Base-by-base conservation (phyloP, 371 early-diverging fungal species). In the Nematocida minor region DNA sequence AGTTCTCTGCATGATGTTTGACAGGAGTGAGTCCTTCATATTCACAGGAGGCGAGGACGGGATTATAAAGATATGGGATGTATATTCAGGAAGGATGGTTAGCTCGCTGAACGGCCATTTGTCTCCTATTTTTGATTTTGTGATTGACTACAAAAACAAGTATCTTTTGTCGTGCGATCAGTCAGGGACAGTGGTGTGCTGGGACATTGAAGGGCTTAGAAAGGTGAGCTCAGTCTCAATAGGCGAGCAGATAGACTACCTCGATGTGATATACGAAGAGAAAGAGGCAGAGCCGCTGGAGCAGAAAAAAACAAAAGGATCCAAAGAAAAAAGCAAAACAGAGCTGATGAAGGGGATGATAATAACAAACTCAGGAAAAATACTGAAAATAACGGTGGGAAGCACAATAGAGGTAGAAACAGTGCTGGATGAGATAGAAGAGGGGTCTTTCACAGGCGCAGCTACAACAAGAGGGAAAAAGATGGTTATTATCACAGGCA, bases 21-120 rank as follows among this genome's bases (percentile, higher is more conserved):
- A 84, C 67, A 66, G 83, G 22, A 79, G 68, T 25, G 66, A 70
- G 36, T 79, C 80, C n/a, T 67, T 82, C 41, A 53, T 82, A 25
- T 79, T 84, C 62, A 68, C 83, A 4, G 83, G 81, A 40, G 79
- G 83, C 27, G 74, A 77, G 62, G 86, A 85, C 67, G 84, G 84
- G 11, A 60, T 85, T 42, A 78, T 85, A 11, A 85, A 85, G 67
- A 36, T 80, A 4, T 84, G 83, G 83, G 78, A 82, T 55, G 57
- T 80, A 16, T 46, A 67, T 4, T 60, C 53, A 0, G 83, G 82
- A 9, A 20, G 83, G 42, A 18, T 80, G 1, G 54, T 84, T 22
- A 18, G 69, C 18, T 68, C 81, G 36, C 74, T 83, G 38, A 79
- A 81, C 32, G 82, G 80, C 0, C 84, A 83, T 60, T 18, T 41